Percentiles rank a stretch among this genome's conserved stretches.
Conservation (phyloP, 495 filamentous ascomycete species). For the Neurospora terricola region DNA sequence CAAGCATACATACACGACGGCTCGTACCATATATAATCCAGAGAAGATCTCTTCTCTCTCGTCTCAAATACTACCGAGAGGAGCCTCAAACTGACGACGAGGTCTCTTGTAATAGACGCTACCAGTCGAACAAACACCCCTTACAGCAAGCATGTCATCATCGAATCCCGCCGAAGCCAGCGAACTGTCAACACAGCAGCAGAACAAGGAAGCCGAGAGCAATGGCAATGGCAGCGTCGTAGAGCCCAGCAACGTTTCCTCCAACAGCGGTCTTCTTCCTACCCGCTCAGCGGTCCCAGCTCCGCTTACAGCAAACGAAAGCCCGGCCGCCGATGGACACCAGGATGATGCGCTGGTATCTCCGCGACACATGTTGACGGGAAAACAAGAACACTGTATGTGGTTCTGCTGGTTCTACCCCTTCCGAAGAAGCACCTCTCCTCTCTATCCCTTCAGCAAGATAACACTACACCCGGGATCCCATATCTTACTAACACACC, state of each 20-base stretch:
- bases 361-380: constrained; percentile 51
- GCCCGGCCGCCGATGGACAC: neutral
- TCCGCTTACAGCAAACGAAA: constrained; percentile 3
- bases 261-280: constrained; percentile 9
- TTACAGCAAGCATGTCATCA: neutral
- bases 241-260: neutral
- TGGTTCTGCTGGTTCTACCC: neutral
- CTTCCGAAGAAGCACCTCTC: neutral
- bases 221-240: constrained; percentile 5
- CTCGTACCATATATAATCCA: neutral
- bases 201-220: neutral
- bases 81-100: neutral
- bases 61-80: neutral
- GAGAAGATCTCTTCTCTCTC: neutral
- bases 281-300: constrained; percentile 6
- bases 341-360: constrained; percentile 4
- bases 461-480: neutral
- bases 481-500: neutral
- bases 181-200: neutral
- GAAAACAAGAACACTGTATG: constrained; percentile 97
- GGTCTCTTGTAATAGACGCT: neutral
- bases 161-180: neutral
- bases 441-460: constrained; percentile 18
- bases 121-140: neutral
- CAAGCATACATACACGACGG: neutral